These are phyloP conservation scores for Penicillium alfredii DNA, from an alignment of 495 filamentous ascomycete genomes.

Conservation along the genomic window DNA sequence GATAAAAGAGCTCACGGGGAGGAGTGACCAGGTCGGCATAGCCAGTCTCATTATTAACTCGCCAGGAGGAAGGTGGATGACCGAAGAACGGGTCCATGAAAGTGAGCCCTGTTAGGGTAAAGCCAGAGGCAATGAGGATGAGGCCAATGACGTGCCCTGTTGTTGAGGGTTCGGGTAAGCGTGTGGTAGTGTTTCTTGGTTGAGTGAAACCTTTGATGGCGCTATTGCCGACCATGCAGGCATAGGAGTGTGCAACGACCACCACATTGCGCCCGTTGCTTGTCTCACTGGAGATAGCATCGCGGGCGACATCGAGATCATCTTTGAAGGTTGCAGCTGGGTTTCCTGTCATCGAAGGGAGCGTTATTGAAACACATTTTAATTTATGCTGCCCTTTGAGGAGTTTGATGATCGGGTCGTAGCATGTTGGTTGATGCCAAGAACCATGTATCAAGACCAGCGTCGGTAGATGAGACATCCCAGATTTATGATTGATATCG, in stretches of 20 bases:
- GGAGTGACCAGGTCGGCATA: conserved; percentile 19
- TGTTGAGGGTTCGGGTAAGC: conserved; percentile 2
- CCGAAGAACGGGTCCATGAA: conserved; percentile 22
- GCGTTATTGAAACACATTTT: conserved; percentile 25
- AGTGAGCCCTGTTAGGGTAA: conserved; percentile 4
- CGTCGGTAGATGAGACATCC: conserved; percentile 21
- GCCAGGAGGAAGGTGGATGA: conserved; percentile 14
- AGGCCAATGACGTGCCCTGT: conserved; percentile 37
- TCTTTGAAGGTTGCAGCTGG: conserved; percentile 33
- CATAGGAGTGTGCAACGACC: conserved; percentile 48
- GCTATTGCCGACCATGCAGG: conserved; percentile 43
- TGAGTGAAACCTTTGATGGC: conserved; percentile 38
- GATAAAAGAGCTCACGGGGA: conserved; percentile 23
- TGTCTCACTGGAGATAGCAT: conserved; percentile 31
- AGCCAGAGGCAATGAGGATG: conserved; percentile 27
- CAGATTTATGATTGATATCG: too few species aligned
- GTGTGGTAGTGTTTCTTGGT: conserved; percentile 6
- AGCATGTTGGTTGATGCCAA: conserved; percentile 41
- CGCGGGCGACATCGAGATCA: conserved; percentile 28
- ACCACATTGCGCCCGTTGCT: conserved; percentile 35
- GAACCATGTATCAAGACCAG: conserved; percentile 46
- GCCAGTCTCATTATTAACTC: conserved; percentile 13
- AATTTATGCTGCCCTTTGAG: conserved; percentile 22
- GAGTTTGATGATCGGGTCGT: conserved; percentile 29
- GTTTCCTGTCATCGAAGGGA: conserved; percentile 34